A percentile compares a stretch with the other conserved stretches of the same genome.
These are phyloP conservation scores for Barnettozyma vustinii DNA, from an alignment of 805 yeast genomes.

Conservation along the genomic window DNA sequence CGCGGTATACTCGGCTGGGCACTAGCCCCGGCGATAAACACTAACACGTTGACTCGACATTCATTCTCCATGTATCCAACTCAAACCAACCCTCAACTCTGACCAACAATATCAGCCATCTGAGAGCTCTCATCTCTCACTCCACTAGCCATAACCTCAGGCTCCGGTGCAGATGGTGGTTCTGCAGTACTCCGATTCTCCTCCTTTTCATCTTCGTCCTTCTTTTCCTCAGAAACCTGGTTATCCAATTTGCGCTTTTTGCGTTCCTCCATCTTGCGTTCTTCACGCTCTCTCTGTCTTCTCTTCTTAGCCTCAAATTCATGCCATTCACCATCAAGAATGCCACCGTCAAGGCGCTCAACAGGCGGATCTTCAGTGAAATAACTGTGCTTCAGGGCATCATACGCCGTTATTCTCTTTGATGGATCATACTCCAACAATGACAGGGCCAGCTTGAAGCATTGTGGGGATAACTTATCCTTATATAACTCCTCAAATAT, in stretches of 20 bases:
- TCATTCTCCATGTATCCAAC: neutral
- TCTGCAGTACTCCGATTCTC: conserved; percentile 4
- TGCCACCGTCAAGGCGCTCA: conserved; percentile 50
- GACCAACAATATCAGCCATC: neutral
- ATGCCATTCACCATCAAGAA: conserved; percentile 84
- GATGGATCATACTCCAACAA: conserved; percentile 66
- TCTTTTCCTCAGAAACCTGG: neutral
- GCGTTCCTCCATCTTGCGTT: conserved; percentile 16
- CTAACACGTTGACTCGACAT: neutral
- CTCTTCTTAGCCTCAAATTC: conserved; percentile 91
- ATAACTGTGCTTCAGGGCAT: conserved; percentile 67
- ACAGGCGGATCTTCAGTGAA: conserved; percentile 66
- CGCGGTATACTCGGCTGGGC: no score
- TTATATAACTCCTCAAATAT: conserved; percentile 39
- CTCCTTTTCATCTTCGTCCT: neutral
- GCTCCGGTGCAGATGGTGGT: conserved; percentile 7
- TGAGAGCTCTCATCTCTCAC: neutral
- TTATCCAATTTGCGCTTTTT: conserved; percentile 11
- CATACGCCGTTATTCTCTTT: conserved; percentile 58
- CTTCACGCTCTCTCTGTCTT: conserved; percentile 26
- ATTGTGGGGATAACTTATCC: conserved; percentile 39
- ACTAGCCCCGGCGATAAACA: no score
- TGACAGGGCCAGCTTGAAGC: conserved; percentile 59
- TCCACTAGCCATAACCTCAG: neutral
- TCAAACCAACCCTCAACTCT: neutral